Percentiles rank a stretch among this genome's conserved stretches.
Conservation (phyloP, 106 monocot genomes). For the Ottelia alismoides region DNA sequence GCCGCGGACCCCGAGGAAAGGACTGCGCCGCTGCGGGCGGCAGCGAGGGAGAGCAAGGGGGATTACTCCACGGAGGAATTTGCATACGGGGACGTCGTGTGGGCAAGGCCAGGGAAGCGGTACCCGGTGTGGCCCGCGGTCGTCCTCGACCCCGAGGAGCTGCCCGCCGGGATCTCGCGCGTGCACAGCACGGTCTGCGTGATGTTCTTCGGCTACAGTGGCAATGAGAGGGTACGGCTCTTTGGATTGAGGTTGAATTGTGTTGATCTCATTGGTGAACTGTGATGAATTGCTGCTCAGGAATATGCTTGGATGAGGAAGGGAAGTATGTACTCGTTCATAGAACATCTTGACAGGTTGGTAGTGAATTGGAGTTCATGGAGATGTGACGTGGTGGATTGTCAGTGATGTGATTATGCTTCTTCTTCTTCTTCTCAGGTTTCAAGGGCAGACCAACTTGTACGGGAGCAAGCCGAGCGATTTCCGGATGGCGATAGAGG, state of each 20-base stretch:
- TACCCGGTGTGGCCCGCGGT: conserved; percentile 82
- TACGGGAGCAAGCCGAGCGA: conserved; percentile 47
- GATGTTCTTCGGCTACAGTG: conserved; percentile 80
- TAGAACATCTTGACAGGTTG: conserved; percentile 80
- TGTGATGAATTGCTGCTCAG: too few species aligned
- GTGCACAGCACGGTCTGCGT: conserved; percentile 68
- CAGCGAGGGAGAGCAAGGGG: not conserved
- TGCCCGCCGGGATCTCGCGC: conserved; percentile 46
- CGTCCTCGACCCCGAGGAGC: conserved; percentile 68
- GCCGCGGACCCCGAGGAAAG: not conserved
- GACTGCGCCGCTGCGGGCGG: not conserved
- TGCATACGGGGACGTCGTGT: conserved; percentile 62
- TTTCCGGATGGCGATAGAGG: conserved; percentile 72
- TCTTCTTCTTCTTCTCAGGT: conserved; percentile 26
- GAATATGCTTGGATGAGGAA: conserved; percentile 96
- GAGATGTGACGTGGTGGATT: too few species aligned
- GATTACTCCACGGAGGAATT: conserved; percentile 46
- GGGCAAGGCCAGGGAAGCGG: conserved; percentile 75
- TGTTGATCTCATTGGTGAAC: too few species aligned
- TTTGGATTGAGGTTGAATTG: too few species aligned
- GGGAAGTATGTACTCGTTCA: conserved; percentile 81
- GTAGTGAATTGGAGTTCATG: too few species aligned
- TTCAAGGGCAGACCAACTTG: conserved; percentile 73
- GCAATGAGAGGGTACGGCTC: conserved; percentile 59
- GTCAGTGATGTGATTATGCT: too few species aligned